phyloP scores from a whole-genome alignment of 2,329 filamentous ascomycete species.

The Cordyceps javanica region DNA sequence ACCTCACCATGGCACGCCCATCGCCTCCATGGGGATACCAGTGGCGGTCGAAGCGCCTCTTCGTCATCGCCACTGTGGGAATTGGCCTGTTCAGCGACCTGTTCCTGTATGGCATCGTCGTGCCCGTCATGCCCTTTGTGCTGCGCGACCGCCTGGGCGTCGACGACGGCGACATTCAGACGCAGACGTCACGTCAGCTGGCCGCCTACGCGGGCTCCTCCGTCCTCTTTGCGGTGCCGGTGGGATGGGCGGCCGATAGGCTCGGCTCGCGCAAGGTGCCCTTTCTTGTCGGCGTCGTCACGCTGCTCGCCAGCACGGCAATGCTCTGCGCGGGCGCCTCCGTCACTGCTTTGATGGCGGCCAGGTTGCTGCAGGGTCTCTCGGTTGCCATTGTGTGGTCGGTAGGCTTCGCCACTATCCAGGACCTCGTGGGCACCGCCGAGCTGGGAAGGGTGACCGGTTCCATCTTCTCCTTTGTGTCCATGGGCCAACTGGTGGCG shows the following conservation, averaged over 20 bases:
- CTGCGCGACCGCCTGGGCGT: slow-evolving; percentile 10
- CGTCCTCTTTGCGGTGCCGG: slow-evolving; percentile 1
- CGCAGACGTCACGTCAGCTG: not conserved
- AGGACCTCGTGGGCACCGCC: not conserved
- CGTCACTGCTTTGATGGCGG: not conserved
- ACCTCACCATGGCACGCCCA: not conserved
- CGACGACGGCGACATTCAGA: not conserved
- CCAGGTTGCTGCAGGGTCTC: not conserved
- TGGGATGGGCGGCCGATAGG: not conserved
- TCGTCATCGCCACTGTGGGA: slow-evolving; percentile 2
- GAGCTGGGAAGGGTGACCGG: not conserved
- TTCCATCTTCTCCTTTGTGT: not conserved
- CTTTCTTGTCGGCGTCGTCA: not conserved
- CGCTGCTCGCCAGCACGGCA: not conserved
- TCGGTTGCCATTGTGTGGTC: not conserved
- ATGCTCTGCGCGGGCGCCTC: not conserved
- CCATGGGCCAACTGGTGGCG: not conserved
- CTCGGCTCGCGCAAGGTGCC: not conserved
- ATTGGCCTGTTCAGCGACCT: slow-evolving; percentile 13
- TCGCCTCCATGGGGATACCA: not conserved
- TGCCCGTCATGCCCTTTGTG: slow-evolving; percentile 11
- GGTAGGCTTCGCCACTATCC: not conserved
- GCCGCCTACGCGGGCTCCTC: not conserved
- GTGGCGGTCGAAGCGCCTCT: not conserved
- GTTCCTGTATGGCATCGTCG: slow-evolving; percentile 14